Percentiles rank a stretch among this genome's conserved stretches.
Evolutionary conservation across 2,329 filamentous ascomycete species (phyloP).

Genomic region (Calonectria crousiana): DNA sequence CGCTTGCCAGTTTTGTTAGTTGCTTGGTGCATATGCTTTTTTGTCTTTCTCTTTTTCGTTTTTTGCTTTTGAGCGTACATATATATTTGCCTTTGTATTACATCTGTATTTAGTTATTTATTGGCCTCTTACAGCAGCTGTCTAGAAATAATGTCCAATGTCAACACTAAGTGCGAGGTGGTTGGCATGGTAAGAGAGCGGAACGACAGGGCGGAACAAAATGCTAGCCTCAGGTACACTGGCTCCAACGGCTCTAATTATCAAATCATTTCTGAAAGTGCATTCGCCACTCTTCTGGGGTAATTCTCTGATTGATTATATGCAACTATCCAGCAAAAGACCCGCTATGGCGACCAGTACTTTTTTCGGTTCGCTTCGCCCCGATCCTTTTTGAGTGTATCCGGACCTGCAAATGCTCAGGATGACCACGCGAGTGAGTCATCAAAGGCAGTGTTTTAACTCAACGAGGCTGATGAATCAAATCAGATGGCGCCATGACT

Average conservation of each 20-base stretch:
- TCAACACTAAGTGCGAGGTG: not conserved
- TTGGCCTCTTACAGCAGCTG: not conserved
- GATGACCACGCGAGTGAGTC: constrained; percentile 9
- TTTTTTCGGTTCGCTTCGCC: not conserved
- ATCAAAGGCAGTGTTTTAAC: constrained; percentile 6
- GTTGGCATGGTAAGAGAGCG: not conserved
- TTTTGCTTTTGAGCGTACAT: not conserved
- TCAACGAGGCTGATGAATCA: constrained; percentile 21
- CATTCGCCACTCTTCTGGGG: not conserved
- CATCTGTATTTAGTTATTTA: not conserved
- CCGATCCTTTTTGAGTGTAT: not conserved
- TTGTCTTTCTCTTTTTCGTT: not conserved
- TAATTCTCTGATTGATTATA: not conserved
- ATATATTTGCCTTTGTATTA: not conserved
- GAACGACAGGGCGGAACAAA: not conserved
- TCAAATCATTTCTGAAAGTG: not conserved
- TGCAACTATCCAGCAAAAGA: constrained; percentile 18
- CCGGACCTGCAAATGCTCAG: not conserved
- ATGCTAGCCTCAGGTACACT: not conserved
- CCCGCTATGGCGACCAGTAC: constrained; percentile 5
- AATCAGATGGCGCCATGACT: not conserved
- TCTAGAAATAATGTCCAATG: not conserved
- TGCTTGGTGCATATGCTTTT: not conserved
- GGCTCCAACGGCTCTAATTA: not conserved
- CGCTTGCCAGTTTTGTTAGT: not conserved